Evolutionary conservation across 2,329 filamentous ascomycete genomes (phyloP), one percentile per base, ranked within the genome.

Genomic region (Clathrospora elynae): DNA sequence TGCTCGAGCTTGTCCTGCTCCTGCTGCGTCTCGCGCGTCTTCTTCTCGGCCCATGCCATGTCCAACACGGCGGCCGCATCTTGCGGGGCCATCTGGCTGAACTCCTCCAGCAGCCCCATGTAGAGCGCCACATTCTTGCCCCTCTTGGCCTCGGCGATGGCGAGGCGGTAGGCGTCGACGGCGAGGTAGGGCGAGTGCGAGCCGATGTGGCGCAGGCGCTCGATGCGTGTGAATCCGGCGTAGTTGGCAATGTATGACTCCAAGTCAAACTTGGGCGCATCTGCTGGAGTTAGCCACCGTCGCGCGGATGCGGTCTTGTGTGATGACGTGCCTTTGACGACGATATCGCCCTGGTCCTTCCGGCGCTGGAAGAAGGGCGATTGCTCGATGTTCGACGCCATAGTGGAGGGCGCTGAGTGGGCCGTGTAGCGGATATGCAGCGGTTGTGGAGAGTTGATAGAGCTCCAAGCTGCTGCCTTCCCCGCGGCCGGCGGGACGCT

Each of bases 211-310:
- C 87, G 76, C 31, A 97, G 82, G 45, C 93, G 87, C 37, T 91
- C 84, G 68, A 87, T 86, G 54, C 86, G 85, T 37, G 90, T 92
- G 44, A 87, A 81, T 48, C 90, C 90, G 66, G 77, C 79, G 71
- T 97, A 99, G 66, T 96, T 95, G 55, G 86, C 80, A 35, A 96
- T 87, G 71, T 96, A 97, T 24, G 87, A 82, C 49, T 96, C 90
- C 28, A 99, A 80, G 61, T 97, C 93, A 57, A 97, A 86, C 66
- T 92, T 96, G 7, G 92, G 91, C 5, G 81, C 72, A 33, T 90
- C 88, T 92, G 46, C 11, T 19, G 16, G 28, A 25, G 42, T 69
- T 44, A 64, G 62, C 42, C 29, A 16, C 23, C 19, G n/a, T 20
- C 36, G 20, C 10, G 14, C 7, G 26, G n/a, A 6, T 18, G 16